These are phyloP conservation scores for Magnaporthiopsis poae DNA, from an alignment of 2,329 filamentous ascomycete species.

Conservation along the genomic window DNA sequence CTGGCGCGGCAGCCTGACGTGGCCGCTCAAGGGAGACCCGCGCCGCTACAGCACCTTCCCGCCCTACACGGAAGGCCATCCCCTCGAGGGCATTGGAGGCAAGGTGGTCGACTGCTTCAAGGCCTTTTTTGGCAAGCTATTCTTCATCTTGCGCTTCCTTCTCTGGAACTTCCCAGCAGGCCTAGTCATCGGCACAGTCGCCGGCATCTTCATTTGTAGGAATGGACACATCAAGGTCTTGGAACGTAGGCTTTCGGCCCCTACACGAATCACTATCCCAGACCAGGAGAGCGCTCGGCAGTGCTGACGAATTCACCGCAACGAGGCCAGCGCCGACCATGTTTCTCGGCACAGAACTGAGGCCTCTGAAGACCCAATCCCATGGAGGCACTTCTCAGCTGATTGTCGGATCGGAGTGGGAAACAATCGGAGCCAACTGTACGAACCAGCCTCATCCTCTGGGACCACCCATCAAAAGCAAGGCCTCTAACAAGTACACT, in stretches of 20 bases:
- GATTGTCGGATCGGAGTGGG: neutral
- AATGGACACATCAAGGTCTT: neutral
- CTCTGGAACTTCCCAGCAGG: conserved; percentile 3
- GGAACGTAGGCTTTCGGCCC: neutral
- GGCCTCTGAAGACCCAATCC: neutral
- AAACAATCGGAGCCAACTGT: conserved; percentile 4
- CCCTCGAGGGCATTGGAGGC: neutral
- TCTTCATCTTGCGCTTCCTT: neutral
- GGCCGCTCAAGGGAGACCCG: conserved; percentile 7
- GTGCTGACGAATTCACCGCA: neutral
- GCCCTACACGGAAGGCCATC: conserved; percentile 2
- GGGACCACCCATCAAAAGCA: neutral
- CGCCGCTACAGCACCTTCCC: conserved; percentile 9
- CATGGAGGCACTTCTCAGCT: neutral
- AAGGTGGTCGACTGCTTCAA: neutral
- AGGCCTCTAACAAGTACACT: neutral
- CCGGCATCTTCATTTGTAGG: conserved; percentile 4
- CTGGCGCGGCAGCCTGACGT: conserved; percentile 6
- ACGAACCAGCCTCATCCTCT: neutral
- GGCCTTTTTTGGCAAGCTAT: conserved; percentile 1
- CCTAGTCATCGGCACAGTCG: neutral
- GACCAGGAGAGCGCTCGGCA: neutral
- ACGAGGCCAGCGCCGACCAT: neutral
- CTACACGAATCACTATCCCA: neutral
- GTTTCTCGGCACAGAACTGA: neutral